Base-by-base conservation (phyloP, 2,329 filamentous ascomycete species). In the Aspergillus fructus region DNA sequence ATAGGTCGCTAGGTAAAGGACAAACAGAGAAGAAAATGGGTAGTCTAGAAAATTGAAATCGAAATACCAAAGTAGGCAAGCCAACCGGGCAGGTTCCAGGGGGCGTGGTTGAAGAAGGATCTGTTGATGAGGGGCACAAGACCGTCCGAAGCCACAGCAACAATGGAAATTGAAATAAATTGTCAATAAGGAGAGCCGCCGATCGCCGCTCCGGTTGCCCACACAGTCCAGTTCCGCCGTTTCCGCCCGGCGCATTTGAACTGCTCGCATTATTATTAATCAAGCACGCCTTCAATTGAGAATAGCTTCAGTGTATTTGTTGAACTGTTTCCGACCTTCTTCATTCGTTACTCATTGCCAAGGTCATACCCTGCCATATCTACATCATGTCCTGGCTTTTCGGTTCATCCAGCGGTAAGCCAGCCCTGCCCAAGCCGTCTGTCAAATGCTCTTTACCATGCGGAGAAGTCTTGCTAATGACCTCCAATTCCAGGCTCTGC, bases 341-440 rank as follows among this genome's bases (percentile, higher is more conserved):
- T 48, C 33, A 42, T 54, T 51, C 24, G 49, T 46, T 55, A 41
- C 39, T 43, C 41, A 24, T 41, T 41, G 43, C 39, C n/a, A n/a
- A 27, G 24, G 19, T 11, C 12, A 49, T 34, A 24, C 15, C 15
- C 9, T 24, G 17, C 12, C 47, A 24, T 12, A 41, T 49, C 17
- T 15, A 49, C 61, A 65, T 48, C 24, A 74, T 73, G 71, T 72
- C 69, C 53, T 74, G 70, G 71, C 65, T 73, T 49, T 74, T 72
- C 50, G 68, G 72, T 58, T 72, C 69, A 41, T 73, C 71, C 49
- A 70, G 61, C 50, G 64, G 72, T 74, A 67, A 55, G 66, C 50
- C 30, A 39, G 33, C 8, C 40, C 27, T 11, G 27, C 27, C 27
- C 27, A 43, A 12, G 11, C 8, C 17, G 47, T 48, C 34, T 30